Conservation (phyloP, 2,329 filamentous ascomycete genomes). For the Penicillium thymicola region DNA sequence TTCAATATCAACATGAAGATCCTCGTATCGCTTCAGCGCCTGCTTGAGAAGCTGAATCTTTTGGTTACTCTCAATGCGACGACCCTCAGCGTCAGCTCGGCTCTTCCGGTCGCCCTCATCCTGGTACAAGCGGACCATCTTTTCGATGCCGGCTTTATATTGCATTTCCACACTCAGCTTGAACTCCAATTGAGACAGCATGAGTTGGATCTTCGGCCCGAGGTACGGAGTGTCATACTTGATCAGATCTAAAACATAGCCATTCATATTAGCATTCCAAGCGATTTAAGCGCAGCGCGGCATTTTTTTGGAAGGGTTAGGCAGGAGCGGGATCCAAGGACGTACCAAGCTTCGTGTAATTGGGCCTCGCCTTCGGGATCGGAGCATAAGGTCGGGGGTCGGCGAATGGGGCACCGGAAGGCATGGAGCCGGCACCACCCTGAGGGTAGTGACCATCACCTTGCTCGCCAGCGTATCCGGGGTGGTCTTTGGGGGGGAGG, state of each 20-base stretch:
- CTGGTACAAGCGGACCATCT: conserved; percentile 96
- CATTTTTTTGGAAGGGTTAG: neutral
- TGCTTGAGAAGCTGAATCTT: conserved; percentile 96
- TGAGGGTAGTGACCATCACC: conserved; percentile 54
- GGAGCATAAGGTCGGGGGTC: conserved; percentile 65
- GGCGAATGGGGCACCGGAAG: conserved; percentile 73
- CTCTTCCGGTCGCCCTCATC: conserved; percentile 98
- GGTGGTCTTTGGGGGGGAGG: conserved; percentile 70
- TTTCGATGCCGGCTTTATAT: conserved; percentile 97
- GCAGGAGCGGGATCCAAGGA: conserved; percentile 7
- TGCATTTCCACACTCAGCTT: conserved; percentile 98
- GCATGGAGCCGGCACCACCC: conserved; percentile 71
- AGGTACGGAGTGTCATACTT: conserved; percentile 97
- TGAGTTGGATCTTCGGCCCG: conserved; percentile 95
- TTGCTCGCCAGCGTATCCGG: conserved; percentile 53
- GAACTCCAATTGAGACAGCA: conserved; percentile 98
- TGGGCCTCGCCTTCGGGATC: conserved; percentile 72
- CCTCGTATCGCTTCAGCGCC: conserved; percentile 93
- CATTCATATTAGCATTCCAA: conserved; percentile 21
- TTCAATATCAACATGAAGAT: conserved; percentile 92
- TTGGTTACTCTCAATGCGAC: conserved; percentile 91
- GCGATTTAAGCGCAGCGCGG: neutral
- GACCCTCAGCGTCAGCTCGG: conserved; percentile 83
- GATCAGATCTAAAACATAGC: conserved; percentile 71
- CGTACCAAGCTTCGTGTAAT: conserved; percentile 94